phyloP scores from a whole-genome alignment of 768 basidiomycete genomes.

The Russula sp. region DNA sequence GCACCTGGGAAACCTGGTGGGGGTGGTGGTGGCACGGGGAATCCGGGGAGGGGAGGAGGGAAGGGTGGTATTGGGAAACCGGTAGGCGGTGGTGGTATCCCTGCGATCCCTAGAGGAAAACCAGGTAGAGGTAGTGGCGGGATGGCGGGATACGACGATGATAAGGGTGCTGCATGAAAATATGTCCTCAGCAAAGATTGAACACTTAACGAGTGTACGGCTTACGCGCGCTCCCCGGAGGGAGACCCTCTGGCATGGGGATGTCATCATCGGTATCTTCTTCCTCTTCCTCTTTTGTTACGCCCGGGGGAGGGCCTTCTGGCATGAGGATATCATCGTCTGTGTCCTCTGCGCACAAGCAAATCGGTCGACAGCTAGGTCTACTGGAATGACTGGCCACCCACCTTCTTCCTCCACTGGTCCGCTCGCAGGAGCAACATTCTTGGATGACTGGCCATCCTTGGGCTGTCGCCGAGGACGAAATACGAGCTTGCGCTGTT shows the following conservation, averaged over 20 bases:
- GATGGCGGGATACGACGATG: constrained; percentile 25
- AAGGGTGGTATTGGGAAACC: constrained; percentile 10
- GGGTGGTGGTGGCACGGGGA: constrained; percentile 28
- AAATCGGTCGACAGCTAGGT: background rate
- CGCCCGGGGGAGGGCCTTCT: constrained; percentile 53
- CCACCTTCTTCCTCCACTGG: constrained; percentile 39
- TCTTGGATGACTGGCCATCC: constrained; percentile 38
- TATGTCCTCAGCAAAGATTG: constrained; percentile 19
- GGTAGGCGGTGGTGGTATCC: constrained; percentile 11
- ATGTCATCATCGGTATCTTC: constrained; percentile 49
- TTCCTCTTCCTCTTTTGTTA: constrained; percentile 18
- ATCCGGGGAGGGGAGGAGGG: constrained; percentile 10
- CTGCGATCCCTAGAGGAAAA: constrained; percentile 24
- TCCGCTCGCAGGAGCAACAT: constrained; percentile 27
- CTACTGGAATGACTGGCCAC: background rate
- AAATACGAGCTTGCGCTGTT: constrained; percentile 82
- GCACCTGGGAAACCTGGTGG: constrained; percentile 19
- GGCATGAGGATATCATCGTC: constrained; percentile 67
- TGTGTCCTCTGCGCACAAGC: constrained; percentile 18
- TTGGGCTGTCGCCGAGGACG: constrained; percentile 41
- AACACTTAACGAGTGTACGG: constrained; percentile 27
- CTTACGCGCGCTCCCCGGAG: constrained; percentile 33
- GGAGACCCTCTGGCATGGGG: constrained; percentile 58
- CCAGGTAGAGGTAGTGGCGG: constrained; percentile 24
- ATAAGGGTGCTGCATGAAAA: constrained; percentile 26